A percentile compares a stretch with the other conserved stretches of the same genome.
Conservation (phyloP, 257 asterid genomes). For the Solanum stenotomum region DNA sequence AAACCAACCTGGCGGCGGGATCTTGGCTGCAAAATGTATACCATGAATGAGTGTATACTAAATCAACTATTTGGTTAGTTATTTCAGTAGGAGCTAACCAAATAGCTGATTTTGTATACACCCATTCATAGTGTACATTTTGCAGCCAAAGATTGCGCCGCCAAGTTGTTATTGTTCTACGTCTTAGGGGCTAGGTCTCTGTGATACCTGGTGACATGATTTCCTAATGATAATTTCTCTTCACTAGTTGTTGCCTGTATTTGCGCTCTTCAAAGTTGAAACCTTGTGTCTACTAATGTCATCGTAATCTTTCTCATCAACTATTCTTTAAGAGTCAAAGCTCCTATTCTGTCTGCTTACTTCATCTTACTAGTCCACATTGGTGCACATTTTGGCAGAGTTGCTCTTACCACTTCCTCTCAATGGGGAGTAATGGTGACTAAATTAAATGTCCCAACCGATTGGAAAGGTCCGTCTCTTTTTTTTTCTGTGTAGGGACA, state of each 20-base stretch:
- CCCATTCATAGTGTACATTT: slow-evolving; percentile 19
- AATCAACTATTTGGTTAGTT: slow-evolving; percentile 30
- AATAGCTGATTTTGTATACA: slow-evolving; percentile 22
- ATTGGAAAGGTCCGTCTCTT: slow-evolving; percentile 80
- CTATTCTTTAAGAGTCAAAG: not conserved
- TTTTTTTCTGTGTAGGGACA: not conserved
- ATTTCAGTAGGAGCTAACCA: slow-evolving; percentile 12
- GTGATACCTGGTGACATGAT: not conserved
- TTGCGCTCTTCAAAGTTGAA: not conserved
- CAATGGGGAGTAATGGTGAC: slow-evolving; percentile 87
- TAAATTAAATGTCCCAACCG: slow-evolving; percentile 74
- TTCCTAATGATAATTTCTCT: not conserved
- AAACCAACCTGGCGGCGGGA: slow-evolving; percentile 21
- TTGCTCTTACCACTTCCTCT: slow-evolving; percentile 63
- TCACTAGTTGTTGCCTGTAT: not conserved
- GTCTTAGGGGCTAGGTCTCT: not conserved
- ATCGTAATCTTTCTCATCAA: not conserved
- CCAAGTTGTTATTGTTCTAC: slow-evolving; percentile 12
- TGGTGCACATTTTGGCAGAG: slow-evolving; percentile 36
- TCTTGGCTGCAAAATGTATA: slow-evolving; percentile 29
- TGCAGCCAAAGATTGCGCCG: slow-evolving; percentile 36
- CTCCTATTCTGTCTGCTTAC: not conserved
- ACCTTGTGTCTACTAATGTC: not conserved
- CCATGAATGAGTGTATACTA: slow-evolving; percentile 22
- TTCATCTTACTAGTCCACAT: not conserved